Evolutionary conservation across 2,329 filamentous ascomycete species (phyloP), one percentile per base, ranked within the genome.

Genomic region (Sarocladium brachiariae): DNA sequence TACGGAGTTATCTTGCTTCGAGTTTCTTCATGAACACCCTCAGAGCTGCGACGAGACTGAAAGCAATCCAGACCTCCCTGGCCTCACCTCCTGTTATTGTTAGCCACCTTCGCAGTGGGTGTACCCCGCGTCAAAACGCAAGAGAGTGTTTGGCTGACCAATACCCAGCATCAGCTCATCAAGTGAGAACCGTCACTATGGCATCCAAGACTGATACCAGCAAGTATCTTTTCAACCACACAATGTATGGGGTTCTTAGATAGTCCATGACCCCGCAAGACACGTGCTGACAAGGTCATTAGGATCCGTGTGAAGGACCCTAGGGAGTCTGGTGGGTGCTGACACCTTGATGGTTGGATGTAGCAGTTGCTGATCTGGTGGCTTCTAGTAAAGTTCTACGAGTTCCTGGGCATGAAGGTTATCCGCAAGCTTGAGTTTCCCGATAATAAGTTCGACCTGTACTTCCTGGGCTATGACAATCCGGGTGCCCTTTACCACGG

Each of bases 291-390:
- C 49, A 6, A 51, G 50, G n/a, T 31, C 24, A 24, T 4, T 55
- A 93, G 89, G 89, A 76, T 96, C 65, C 86, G 92, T 67, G 87
- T 97, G 64, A 97, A 97, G 71, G 90, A 99, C 71, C 92, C 92
- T 10, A 85, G 91, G 70, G 81, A 77, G 64, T 89, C 86, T 34
- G 70, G 85, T 86, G 73, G 45, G 70, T 63, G 10, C 50, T 35
- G 25, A 50, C 46, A 63, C 59, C 58, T 53, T 61, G 52, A 54
- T 54, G 48, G 45, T 34, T 23, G 23, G 50, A 30, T 51, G 14
- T 30, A 34, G 19, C 41, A 11, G 34, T 43, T 19, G 18, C 31
- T 31, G 50, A 55, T 54, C 13, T 34, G 18, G 19, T 9, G 8
- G n/a, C 34, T 46, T 25, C 25, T 33, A 80, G 83, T 97, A 69